Conservation (phyloP, 257 asterid genomes). For the Rehmannia glutinosa region DNA sequence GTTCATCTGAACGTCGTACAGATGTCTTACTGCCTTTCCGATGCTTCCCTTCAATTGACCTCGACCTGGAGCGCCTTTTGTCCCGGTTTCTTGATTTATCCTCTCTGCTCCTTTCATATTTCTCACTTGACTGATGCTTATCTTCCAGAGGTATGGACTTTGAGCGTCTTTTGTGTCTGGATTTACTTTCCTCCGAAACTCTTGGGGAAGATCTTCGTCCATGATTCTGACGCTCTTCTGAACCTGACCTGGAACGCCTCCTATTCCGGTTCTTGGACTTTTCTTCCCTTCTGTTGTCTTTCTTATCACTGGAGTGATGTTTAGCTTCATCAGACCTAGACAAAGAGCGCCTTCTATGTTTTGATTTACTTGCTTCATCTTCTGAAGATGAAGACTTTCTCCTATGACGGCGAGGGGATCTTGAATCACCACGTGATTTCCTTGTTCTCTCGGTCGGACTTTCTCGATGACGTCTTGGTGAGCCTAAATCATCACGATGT, state of each 20-base stretch:
- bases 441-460: slow-evolving; percentile 53
- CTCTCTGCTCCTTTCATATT: slow-evolving; percentile 50
- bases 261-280: slow-evolving; percentile 45
- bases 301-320: slow-evolving; percentile 48
- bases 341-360: slow-evolving; percentile 61
- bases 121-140: slow-evolving; percentile 40
- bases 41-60: slow-evolving; percentile 49
- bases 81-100: slow-evolving; percentile 49
- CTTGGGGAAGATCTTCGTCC: slow-evolving; percentile 41
- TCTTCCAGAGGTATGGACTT: slow-evolving; percentile 60
- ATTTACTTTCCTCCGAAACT: slow-evolving; percentile 49
- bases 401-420: slow-evolving; percentile 61
- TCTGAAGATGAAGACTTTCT: slow-evolving; percentile 59
- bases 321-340: slow-evolving; percentile 69
- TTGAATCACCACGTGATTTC: slow-evolving; percentile 50
- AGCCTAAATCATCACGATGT: slow-evolving; percentile 49
- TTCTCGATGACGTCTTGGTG: slow-evolving; percentile 52
- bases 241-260: slow-evolving; percentile 55
- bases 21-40: slow-evolving; percentile 38
- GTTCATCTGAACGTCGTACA: slow-evolving; percentile 39
- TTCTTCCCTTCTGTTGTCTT: slow-evolving; percentile 41
- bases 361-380: slow-evolving; percentile 55
- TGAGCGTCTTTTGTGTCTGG: slow-evolving; percentile 50
- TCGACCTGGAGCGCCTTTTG: slow-evolving; percentile 51
- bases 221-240: slow-evolving; percentile 39